phyloP scores from a whole-genome alignment of 208 protist genomes.

The Wallacemonas sp. region DNA sequence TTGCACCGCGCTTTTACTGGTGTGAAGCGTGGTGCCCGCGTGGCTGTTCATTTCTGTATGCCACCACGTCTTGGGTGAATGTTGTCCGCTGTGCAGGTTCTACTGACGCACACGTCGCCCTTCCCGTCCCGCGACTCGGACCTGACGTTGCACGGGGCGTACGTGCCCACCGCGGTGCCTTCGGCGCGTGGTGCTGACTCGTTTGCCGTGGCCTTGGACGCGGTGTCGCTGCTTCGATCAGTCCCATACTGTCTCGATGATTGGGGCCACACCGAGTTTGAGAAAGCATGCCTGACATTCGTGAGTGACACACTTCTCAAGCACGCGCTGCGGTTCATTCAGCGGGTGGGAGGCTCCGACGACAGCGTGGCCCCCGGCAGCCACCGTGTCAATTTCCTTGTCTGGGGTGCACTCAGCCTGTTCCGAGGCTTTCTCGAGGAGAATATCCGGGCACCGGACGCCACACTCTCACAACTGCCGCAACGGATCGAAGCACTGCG shows the following conservation, averaged over 20 bases:
- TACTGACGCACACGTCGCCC: not conserved
- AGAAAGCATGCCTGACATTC: constrained; percentile 10
- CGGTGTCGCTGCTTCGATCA: constrained; percentile 21
- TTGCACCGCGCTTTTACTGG: no score
- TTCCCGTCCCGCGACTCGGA: not conserved
- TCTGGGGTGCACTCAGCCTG: constrained; percentile 27
- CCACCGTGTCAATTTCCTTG: constrained; percentile 44
- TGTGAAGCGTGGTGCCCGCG: no score
- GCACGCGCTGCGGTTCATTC: constrained; percentile 16
- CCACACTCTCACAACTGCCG: not conserved
- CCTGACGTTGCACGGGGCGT: constrained; percentile 1
- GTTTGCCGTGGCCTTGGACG: constrained; percentile 19
- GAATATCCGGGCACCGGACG: not conserved
- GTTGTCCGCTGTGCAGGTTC: not conserved
- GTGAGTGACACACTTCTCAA: constrained; percentile 17
- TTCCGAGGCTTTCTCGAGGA: constrained; percentile 2
- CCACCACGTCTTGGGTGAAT: not conserved
- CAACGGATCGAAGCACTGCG: not conserved
- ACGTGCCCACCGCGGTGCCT: not conserved
- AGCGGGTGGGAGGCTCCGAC: constrained; percentile 17
- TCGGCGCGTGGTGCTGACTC: not conserved
- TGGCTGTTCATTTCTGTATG: no score
- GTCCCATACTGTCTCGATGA: constrained; percentile 17
- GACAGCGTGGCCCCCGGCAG: constrained; percentile 18
- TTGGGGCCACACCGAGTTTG: not conserved